phyloP scores from a whole-genome alignment of 441 rosid species.

The Jatropha podagrica region DNA sequence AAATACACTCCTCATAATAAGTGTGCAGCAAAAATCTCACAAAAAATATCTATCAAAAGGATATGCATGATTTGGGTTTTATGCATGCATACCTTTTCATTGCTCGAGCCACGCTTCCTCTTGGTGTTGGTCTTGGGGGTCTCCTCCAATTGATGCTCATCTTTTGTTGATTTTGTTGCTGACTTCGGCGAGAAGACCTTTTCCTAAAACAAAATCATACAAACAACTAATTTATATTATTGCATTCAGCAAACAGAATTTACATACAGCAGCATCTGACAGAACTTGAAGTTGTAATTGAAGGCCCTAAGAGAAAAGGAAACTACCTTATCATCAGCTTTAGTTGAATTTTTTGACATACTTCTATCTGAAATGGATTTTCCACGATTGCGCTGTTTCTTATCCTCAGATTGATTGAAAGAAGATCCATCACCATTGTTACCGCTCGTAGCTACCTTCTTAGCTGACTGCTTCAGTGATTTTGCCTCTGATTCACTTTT shows the following conservation, averaged over 20 bases:
- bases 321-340: constrained; percentile 56
- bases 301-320: constrained; percentile 5
- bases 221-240: constrained; percentile 6
- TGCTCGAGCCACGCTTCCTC: constrained; percentile 56
- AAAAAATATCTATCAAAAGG: not conserved
- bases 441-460: constrained; percentile 48
- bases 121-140: constrained; percentile 58
- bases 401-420: constrained; percentile 46
- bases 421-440: constrained; percentile 48
- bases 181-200: constrained; percentile 59
- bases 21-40: not conserved
- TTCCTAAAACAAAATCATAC: constrained; percentile 42
- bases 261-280: constrained; percentile 12
- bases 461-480: constrained; percentile 46
- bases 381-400: constrained; percentile 55
- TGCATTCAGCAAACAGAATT: constrained; percentile 15
- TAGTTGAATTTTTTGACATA: constrained; percentile 37
- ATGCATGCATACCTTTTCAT: constrained; percentile 48
- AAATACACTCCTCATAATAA: constrained; percentile 2
- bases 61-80: not conserved
- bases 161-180: constrained; percentile 44
- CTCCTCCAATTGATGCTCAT: constrained; percentile 49
- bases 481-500: constrained; percentile 57
- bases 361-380: constrained; percentile 48
- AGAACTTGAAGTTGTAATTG: constrained; percentile 11